A percentile compares a stretch with the other conserved stretches of the same genome.
Conservation (phyloP, 2,329 filamentous ascomycete species). For the Lecanosticta acicola region DNA sequence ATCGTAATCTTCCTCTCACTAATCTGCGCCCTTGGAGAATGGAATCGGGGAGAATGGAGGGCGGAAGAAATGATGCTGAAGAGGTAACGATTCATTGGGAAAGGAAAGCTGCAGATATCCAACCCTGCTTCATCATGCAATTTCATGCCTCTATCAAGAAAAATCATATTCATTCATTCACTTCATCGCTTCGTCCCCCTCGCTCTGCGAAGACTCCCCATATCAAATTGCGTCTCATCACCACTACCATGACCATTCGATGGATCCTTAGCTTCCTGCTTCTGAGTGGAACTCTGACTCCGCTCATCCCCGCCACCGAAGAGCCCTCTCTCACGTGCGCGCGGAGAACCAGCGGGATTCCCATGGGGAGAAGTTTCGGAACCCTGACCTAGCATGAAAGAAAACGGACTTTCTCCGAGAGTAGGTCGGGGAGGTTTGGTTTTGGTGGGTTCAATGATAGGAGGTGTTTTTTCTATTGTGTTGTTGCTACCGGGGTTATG, state of each 20-base stretch:
- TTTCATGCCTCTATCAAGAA: no score
- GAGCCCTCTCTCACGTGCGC: slow-evolving; percentile 7
- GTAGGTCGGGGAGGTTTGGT: slow-evolving; percentile 10
- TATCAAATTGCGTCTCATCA: slow-evolving; percentile 17
- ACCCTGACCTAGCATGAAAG: slow-evolving; percentile 22
- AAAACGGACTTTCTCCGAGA: slow-evolving; percentile 21
- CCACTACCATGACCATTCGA: neutral
- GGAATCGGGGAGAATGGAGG: no score
- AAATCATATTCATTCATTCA: neutral
- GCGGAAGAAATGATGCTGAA: no score
- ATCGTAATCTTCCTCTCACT: neutral
- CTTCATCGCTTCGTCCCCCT: slow-evolving; percentile 13
- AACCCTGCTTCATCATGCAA: no score
- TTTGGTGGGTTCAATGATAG: neutral
- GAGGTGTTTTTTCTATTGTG: neutral
- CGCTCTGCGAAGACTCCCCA: slow-evolving; percentile 19
- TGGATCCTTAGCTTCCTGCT: slow-evolving; percentile 1
- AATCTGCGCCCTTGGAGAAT: neutral
- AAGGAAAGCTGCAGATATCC: no score
- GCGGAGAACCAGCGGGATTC: slow-evolving; percentile 1
- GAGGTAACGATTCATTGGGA: no score
- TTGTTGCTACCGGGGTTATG: neutral
- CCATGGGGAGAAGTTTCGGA: neutral
- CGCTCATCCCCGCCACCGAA: slow-evolving; percentile 13
- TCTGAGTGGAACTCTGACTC: slow-evolving; percentile 7